phyloP scores from a whole-genome alignment of 805 yeast genomes.

The Metschnikowia peoriensis region DNA sequence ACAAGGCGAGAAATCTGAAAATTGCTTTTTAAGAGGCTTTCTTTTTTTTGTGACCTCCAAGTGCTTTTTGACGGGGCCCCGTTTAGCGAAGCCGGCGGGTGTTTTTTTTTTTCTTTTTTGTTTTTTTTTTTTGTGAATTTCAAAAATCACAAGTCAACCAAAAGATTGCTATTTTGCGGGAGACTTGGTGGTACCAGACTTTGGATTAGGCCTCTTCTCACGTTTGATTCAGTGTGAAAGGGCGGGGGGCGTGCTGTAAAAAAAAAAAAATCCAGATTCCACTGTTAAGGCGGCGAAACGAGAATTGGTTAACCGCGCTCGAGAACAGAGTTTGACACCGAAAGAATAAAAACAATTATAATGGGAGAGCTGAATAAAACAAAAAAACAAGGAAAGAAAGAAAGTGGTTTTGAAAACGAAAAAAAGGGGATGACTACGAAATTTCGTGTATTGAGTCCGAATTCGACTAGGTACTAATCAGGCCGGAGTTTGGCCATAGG shows the following conservation, averaged over 20 bases:
- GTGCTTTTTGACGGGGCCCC: background rate
- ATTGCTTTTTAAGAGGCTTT: background rate
- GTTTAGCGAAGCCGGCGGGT: background rate
- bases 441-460: background rate
- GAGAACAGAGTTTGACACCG: background rate
- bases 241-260: background rate
- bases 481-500: conserved; percentile 6
- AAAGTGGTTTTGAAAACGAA: background rate
- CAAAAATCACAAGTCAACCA: too few relatives aligned
- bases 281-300: background rate
- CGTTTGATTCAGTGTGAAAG: background rate
- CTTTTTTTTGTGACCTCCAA: background rate
- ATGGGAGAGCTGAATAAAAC: background rate
- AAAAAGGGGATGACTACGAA: background rate
- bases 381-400: background rate
- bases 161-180: too few relatives aligned
- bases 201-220: background rate
- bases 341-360: background rate
- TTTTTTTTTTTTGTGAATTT: background rate
- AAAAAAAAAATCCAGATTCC: conserved; percentile 4
- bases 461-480: conserved; percentile 2
- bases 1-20: background rate
- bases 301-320: background rate
- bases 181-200: too few relatives aligned
- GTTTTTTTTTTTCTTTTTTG: background rate